Evolutionary conservation across 306 rosid genomes (phyloP).

Genomic region (Castanea mollissima): DNA sequence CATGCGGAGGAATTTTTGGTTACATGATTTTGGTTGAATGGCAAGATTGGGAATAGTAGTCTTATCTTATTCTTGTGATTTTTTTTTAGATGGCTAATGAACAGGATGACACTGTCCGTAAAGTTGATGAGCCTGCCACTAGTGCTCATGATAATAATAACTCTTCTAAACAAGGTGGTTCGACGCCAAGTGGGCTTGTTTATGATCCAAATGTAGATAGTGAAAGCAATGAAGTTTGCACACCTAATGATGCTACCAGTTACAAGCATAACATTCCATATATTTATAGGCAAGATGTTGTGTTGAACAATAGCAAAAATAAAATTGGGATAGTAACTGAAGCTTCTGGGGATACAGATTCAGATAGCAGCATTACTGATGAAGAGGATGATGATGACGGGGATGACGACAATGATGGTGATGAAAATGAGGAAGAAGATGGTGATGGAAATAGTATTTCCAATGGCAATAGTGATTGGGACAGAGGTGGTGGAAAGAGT

Average conservation of each 20-base stretch:
- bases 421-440: constrained; percentile 44
- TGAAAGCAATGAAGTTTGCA: constrained; percentile 47
- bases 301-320: constrained; percentile 51
- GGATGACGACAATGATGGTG: constrained; percentile 34
- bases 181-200: constrained; percentile 20
- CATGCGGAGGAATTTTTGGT: constrained; percentile 18
- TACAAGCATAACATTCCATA: constrained; percentile 32
- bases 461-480: constrained; percentile 38
- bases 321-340: constrained; percentile 85
- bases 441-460: constrained; percentile 32
- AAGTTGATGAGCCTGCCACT: constrained; percentile 36
- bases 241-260: constrained; percentile 25
- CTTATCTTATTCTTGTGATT: constrained; percentile 22
- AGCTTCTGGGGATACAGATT: constrained; percentile 87
- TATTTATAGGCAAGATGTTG: constrained; percentile 84
- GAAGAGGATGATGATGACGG: constrained; percentile 63
- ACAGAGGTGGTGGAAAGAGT: constrained; percentile 40
- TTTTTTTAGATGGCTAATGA: constrained; percentile 63
- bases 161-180: constrained; percentile 27
- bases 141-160: constrained; percentile 26
- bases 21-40: constrained; percentile 17
- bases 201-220: constrained; percentile 34
- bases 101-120: constrained; percentile 32
- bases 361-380: constrained; percentile 68
- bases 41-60: constrained; percentile 3